Base-by-base conservation (phyloP, 805 yeast species). In the Cephaloascus fragrans region DNA sequence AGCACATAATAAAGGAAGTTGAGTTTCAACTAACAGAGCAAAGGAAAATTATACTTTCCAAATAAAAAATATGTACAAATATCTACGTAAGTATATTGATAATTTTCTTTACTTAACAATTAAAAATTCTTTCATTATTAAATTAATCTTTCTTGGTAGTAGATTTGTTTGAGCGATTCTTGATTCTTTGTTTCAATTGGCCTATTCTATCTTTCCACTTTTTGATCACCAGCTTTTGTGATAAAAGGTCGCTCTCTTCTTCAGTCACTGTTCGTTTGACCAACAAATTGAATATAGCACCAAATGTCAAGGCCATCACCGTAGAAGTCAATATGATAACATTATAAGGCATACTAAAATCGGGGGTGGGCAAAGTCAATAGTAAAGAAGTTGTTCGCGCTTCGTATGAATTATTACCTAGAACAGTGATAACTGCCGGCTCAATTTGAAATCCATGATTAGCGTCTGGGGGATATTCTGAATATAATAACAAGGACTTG, bases 391-490 rank as follows among this genome's bases (percentile, higher is more conserved):
- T 76, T 0, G 97, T 86, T 53, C 97, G 72, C 44, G 80, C 49
- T 42, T 74, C 69, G 48, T 82, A 80, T 10, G 50, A 42, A 12
- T 54, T 53, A 23, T 48, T 41, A 9, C 59, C 56, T 6, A 79
- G 38, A 0, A 85, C 73, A 2, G 82, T 72, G 10, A 87, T 68
- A 9, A 86, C 82, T 4, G 95, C 95, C 0, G 97, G 95, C 18
- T 93, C 93, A 34, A 93, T 77, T 42, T 89, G 90, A 59, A 93
- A 93, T 1, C 98, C 98, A 50, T 93, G 97, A 56, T 93, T 93
- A 2, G 98, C 97, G 65, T 93, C 98, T 1, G 98, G 98, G n/a
- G 98, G 98, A 52, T 93, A 93, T 56, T 93, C 97, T 3, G 88
- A 83, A 44, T 84, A 79, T 41, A 81, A 71, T 23, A 93, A 67